Evolutionary conservation across 2,329 filamentous ascomycete genomes (phyloP).

Genomic region (Hypoxylon sp.): DNA sequence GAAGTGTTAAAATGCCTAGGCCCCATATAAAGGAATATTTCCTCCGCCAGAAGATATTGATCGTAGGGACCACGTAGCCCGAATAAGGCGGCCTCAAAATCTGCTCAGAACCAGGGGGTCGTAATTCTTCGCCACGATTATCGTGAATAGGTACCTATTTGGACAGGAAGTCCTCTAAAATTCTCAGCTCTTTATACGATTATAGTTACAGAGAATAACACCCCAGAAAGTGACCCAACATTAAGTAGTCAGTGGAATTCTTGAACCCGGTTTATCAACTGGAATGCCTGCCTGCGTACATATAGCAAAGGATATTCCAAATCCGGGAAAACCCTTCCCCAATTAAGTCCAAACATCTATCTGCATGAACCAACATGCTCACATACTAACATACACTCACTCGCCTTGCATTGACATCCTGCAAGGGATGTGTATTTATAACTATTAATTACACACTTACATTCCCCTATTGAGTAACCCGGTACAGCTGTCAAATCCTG

Average conservation of each 20-base stretch:
- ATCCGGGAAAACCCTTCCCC: neutral
- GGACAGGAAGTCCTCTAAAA: neutral
- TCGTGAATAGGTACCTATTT: neutral
- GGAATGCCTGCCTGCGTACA: neutral
- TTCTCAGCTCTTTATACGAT: neutral
- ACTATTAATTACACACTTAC: neutral
- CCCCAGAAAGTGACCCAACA: neutral
- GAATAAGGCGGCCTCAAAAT: neutral
- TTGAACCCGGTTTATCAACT: neutral
- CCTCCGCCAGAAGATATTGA: neutral
- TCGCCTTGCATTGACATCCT: neutral
- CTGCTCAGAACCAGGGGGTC: neutral
- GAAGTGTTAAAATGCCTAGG: neutral
- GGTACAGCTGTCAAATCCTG: neutral
- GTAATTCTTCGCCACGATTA: neutral
- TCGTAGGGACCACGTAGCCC: neutral
- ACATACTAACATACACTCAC: neutral
- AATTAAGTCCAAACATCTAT: neutral
- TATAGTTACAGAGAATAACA: neutral
- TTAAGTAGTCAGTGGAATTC: neutral
- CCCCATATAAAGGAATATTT: conserved; percentile 3
- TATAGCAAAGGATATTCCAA: no score
- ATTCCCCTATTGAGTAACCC: neutral
- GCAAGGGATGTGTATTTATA: conserved; percentile 3
- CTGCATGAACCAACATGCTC: neutral